Percentiles rank a stretch among this genome's conserved stretches.
These are phyloP conservation scores for Sclerotinia trifoliorum DNA, from an alignment of 2,329 filamentous ascomycete genomes.

Conservation along the genomic window DNA sequence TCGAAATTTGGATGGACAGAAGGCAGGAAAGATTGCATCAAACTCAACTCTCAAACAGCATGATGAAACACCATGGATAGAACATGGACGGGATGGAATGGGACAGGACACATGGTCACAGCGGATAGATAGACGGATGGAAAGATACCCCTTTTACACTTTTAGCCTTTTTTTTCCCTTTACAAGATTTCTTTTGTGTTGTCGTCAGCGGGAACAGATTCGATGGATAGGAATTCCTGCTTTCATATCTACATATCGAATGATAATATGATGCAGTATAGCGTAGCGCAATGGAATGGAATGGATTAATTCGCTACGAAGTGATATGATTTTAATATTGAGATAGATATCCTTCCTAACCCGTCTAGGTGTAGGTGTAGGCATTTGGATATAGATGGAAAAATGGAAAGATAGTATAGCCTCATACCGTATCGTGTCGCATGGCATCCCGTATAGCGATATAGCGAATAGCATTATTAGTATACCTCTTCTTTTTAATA, in stretches of 20 bases:
- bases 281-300: neutral
- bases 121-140: neutral
- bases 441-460: neutral
- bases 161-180: neutral
- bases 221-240: neutral
- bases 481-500: neutral
- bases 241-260: too few species aligned
- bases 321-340: too few species aligned
- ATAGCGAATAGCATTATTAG: neutral
- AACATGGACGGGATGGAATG: neutral
- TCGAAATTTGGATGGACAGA: neutral
- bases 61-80: neutral
- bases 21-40: neutral
- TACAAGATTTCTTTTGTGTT: constrained; percentile 16
- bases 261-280: neutral
- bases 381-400: neutral
- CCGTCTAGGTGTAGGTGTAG: neutral
- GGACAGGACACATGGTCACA: neutral
- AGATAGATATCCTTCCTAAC: neutral
- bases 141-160: constrained; percentile 6
- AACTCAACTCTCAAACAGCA: neutral
- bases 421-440: neutral
- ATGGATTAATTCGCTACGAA: too few species aligned
- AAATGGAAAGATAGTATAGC: neutral
- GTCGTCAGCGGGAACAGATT: neutral